Evolutionary conservation across 306 rosid species (phyloP).

Genomic region (Alnus rubra): DNA sequence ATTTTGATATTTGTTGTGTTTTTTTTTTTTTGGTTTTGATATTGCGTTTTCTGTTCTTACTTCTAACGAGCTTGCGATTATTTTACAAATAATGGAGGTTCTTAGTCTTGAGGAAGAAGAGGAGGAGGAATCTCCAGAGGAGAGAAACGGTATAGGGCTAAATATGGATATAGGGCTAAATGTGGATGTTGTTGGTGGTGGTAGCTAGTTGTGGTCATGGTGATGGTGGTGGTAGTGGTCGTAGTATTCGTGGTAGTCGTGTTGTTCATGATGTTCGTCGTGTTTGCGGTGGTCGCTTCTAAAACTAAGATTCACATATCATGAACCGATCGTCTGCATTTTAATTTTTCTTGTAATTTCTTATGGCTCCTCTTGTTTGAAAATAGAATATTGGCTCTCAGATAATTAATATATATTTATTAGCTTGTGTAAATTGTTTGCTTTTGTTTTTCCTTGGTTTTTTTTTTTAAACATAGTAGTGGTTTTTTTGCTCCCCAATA

Average conservation of each 20-base stretch:
- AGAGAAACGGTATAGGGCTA: too few relatives aligned
- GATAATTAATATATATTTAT: conserved; percentile 23
- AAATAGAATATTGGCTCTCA: conserved; percentile 29
- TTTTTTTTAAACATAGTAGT: not conserved
- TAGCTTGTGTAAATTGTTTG: conserved; percentile 44
- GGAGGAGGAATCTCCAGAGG: conserved; percentile 34
- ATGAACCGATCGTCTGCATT: conserved; percentile 48
- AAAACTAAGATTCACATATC: conserved; percentile 34
- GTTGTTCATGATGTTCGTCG: too few relatives aligned
- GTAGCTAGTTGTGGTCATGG: too few relatives aligned
- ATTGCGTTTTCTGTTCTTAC: not conserved
- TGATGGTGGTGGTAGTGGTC: too few relatives aligned
- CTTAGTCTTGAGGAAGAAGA: conserved; percentile 86
- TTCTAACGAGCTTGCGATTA: conserved; percentile 27
- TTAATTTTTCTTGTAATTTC: conserved; percentile 35
- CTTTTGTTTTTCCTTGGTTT: not conserved
- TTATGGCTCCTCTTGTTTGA: conserved; percentile 15
- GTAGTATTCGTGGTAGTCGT: not conserved
- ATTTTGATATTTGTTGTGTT: too few relatives aligned
- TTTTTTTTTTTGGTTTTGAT: too few relatives aligned
- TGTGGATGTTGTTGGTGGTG: too few relatives aligned
- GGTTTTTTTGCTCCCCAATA: too few relatives aligned
- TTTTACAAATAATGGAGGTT: conserved; percentile 79
- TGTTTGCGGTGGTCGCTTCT: conserved; percentile 50
- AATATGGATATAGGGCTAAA: too few relatives aligned